These are phyloP conservation scores for Starmera amethionina DNA, from an alignment of 805 yeast genomes.

Conservation along the genomic window DNA sequence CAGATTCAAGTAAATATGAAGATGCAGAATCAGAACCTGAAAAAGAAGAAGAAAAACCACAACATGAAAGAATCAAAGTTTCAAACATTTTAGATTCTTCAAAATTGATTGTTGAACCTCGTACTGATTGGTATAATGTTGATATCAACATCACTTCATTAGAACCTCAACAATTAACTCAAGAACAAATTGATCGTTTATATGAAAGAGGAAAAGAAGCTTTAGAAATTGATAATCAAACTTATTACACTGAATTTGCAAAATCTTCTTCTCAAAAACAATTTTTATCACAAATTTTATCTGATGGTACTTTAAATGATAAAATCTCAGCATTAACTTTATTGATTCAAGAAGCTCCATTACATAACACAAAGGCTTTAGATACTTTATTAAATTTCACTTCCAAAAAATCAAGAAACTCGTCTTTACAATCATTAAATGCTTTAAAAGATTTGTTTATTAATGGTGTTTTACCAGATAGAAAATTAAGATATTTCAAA, in stretches of 20 bases:
- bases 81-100: slow-evolving; percentile 40
- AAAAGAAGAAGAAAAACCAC: slow-evolving; percentile 14
- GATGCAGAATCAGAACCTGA: slow-evolving; percentile 15
- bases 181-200: slow-evolving; percentile 51
- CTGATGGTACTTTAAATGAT: slow-evolving; percentile 91
- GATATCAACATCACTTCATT: slow-evolving; percentile 25
- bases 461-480: slow-evolving; percentile 76
- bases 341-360: slow-evolving; percentile 88
- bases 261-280: slow-evolving; percentile 73
- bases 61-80: slow-evolving; percentile 21
- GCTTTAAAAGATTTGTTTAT: slow-evolving; percentile 84
- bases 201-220: slow-evolving; percentile 56
- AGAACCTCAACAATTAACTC: slow-evolving; percentile 20
- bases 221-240: slow-evolving; percentile 59
- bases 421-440: slow-evolving; percentile 82
- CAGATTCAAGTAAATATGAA: slow-evolving; percentile 14
- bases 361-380: slow-evolving; percentile 77
- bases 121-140: slow-evolving; percentile 71
- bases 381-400: slow-evolving; percentile 73
- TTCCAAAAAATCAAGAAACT: slow-evolving; percentile 86
- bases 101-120: slow-evolving; percentile 48
- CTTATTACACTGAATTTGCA: slow-evolving; percentile 64
- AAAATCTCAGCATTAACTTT: slow-evolving; percentile 91
- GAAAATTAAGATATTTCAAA: slow-evolving; percentile 72
- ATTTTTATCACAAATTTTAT: slow-evolving; percentile 79